Evolutionary conservation across 805 yeast genomes (phyloP), one percentile per base, ranked within the genome.

Genomic region (Cyberlindnera euphorbiae): DNA sequence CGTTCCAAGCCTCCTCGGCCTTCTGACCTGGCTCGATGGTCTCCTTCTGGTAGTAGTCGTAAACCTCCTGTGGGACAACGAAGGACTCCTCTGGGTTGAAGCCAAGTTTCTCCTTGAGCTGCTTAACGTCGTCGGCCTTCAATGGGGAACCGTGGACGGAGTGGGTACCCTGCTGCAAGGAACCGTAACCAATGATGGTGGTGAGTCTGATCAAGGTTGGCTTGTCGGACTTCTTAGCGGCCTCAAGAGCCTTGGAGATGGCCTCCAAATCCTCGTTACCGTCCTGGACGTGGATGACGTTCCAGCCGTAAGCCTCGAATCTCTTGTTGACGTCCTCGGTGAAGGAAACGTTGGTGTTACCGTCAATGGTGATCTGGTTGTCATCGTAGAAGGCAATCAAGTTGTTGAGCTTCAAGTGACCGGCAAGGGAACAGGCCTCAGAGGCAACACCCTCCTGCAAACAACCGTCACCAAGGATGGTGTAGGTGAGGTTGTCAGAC

Each of bases 371-470:
- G 73, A 90, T 89, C 62, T 80, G 81, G 81, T 90, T 90, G 72
- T 88, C 96, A 63, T 90, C 98, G 78, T 89, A 90, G 69, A 90
- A 78, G 44, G 90, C 88, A 65, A 90, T 87, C 71, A 90, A 77
- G 73, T 89, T 89, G 63, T 84, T 85, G 63, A 90, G 79, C 73
- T 87, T 75, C 65, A 90, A 73, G 69, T 90, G 98, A 58, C 98
- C 98, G 47, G 98, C 98, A 44, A 89, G 68, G 25, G 98, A 90
- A 52, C 77, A 75, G 39, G 96, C 93, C 74, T 90, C 98, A 42
- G 93, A 77, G 44, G 96, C 75, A 46, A 90, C 87, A 77, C 98
- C 98, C 73, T 90, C 98, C 88, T 82, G 82, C 73, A 90, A 74
- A 73, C 98, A 90, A 55, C 97, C 98, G 56, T 90, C 98, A 70